Evolutionary conservation across 106 monocot genomes (phyloP).

Genomic region (Xerophyta viscosa): DNA sequence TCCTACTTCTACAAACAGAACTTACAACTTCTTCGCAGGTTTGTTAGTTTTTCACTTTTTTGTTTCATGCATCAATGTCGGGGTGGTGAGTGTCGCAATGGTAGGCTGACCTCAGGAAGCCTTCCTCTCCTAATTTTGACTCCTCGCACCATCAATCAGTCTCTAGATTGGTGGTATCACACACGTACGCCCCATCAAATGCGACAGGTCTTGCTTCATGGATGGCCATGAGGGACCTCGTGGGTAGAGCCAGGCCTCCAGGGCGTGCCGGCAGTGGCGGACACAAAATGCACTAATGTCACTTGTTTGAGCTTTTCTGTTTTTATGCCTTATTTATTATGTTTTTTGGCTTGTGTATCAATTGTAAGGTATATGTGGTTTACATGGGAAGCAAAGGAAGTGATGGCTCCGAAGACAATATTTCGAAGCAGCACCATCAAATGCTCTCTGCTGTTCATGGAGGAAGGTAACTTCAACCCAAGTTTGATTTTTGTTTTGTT

Average conservation of each 20-base stretch:
- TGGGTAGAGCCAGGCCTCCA: too few relatives aligned
- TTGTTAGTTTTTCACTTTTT: not conserved
- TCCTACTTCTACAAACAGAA: conserved; percentile 1
- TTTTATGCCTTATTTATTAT: not conserved
- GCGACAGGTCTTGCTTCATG: too few relatives aligned
- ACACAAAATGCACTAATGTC: too few relatives aligned
- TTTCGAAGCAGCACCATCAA: conserved; percentile 44
- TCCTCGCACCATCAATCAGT: too few relatives aligned
- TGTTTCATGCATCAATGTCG: not conserved
- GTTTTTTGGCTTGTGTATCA: not conserved
- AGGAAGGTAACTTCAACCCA: conserved; percentile 47
- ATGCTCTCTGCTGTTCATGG: conserved; percentile 67
- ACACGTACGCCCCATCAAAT: too few relatives aligned
- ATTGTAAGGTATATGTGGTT: conserved; percentile 67
- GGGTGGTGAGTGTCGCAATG: too few relatives aligned
- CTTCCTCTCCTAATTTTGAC: too few relatives aligned
- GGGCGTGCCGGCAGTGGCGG: too few relatives aligned
- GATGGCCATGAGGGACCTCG: too few relatives aligned
- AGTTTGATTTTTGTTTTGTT: not conserved
- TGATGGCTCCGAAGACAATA: conserved; percentile 30
- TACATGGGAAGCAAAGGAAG: conserved; percentile 70
- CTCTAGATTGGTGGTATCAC: too few relatives aligned
- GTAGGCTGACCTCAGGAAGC: too few relatives aligned
- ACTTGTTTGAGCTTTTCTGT: too few relatives aligned
- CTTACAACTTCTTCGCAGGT: conserved; percentile 9